These are phyloP conservation scores for Reutealis trisperma DNA, from an alignment of 345 rosid genomes.

Conservation along the genomic window DNA sequence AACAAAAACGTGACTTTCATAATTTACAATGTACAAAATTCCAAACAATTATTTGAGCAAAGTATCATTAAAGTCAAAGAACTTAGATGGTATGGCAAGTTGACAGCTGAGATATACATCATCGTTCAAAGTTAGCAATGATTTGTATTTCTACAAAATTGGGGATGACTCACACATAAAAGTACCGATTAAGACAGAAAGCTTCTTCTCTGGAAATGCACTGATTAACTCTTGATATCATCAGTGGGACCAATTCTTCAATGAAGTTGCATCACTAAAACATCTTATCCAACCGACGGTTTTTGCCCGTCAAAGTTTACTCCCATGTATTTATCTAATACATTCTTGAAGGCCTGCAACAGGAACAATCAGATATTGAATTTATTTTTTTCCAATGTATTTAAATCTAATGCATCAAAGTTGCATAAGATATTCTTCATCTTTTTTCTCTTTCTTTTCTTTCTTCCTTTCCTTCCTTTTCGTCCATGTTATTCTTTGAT, in stretches of 20 bases:
- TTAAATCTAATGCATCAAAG: conserved; percentile 8
- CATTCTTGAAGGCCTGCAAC: conserved; percentile 69
- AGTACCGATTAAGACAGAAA: conserved; percentile 44
- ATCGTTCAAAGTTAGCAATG: conserved; percentile 37
- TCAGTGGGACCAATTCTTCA: conserved; percentile 31
- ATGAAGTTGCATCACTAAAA: conserved; percentile 23
- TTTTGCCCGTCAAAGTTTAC: conserved; percentile 40
- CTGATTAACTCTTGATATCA: conserved; percentile 23
- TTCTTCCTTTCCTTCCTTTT: background rate
- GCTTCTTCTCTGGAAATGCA: conserved; percentile 39
- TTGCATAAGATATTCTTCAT: conserved; percentile 5
- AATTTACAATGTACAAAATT: background rate
- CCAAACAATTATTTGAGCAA: background rate
- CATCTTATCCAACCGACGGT: conserved; percentile 28
- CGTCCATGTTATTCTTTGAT: background rate
- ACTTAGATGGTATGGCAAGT: conserved; percentile 14
- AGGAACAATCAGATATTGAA: conserved; percentile 13
- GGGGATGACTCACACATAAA: conserved; percentile 43
- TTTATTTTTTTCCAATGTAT: background rate
- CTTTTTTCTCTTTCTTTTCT: background rate
- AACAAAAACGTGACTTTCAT: background rate
- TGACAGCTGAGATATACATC: conserved; percentile 31
- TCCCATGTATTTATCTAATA: conserved; percentile 61
- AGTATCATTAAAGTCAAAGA: conserved; percentile 9
- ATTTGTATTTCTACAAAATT: conserved; percentile 46